Evolutionary conservation across 805 yeast species (phyloP).

Genomic region (Lipomyces sp.): DNA sequence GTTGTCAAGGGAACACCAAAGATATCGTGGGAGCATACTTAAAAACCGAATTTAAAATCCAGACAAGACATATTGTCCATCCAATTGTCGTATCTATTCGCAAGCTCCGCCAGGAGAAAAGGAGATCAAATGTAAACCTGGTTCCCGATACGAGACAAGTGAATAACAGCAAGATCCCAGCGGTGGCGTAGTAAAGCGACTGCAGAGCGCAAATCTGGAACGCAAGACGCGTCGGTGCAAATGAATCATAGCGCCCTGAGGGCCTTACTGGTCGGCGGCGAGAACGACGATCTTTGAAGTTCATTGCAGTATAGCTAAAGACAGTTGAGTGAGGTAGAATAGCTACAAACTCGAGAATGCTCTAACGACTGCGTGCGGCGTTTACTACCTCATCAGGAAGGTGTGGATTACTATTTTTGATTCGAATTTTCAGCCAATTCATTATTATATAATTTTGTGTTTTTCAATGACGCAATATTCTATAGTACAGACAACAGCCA

Average conservation of each 20-base stretch:
- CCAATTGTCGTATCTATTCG: conserved; percentile 78
- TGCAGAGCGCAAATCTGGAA: conserved; percentile 78
- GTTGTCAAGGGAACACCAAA: background rate
- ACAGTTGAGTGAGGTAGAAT: too few relatives aligned
- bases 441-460: too few relatives aligned
- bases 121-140: conserved; percentile 61
- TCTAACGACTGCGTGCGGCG: too few relatives aligned
- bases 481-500: too few relatives aligned
- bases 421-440: too few relatives aligned
- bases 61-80: conserved; percentile 62
- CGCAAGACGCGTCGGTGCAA: conserved; percentile 58
- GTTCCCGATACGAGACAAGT: conserved; percentile 70
- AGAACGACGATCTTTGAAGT: conserved; percentile 3
- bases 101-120: conserved; percentile 77
- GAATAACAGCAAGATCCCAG: conserved; percentile 59
- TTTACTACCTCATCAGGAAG: too few relatives aligned
- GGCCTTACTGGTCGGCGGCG: conserved; percentile 8
- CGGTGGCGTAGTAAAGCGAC: conserved; percentile 71
- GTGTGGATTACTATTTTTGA: too few relatives aligned
- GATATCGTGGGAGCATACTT: conserved; percentile 14
- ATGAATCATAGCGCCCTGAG: conserved; percentile 40
- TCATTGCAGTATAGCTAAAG: too few relatives aligned
- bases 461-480: too few relatives aligned
- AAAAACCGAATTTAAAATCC: conserved; percentile 80
- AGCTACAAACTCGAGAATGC: too few relatives aligned